Percentiles rank a stretch among this genome's conserved stretches.
Evolutionary conservation across 2,329 filamentous ascomycete species (phyloP).

Genomic region (Neopestalotiopsis clavispora): DNA sequence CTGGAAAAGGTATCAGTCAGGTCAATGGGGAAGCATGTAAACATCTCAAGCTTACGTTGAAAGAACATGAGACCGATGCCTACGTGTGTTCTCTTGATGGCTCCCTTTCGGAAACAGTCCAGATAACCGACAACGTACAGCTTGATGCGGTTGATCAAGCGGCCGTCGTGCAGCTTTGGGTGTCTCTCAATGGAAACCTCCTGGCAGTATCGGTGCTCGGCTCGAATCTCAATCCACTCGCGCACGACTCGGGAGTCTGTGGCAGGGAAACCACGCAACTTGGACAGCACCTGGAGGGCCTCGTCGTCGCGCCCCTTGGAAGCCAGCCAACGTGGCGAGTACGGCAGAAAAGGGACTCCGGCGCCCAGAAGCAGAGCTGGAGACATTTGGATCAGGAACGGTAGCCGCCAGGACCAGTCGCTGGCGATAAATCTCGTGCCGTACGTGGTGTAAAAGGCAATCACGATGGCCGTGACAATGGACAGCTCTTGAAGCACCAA

Average conservation of each 20-base stretch:
- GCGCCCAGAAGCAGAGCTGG: conserved; percentile 41
- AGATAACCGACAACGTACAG: conserved; percentile 26
- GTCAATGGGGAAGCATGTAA: not conserved
- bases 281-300: conserved; percentile 39
- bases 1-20: conserved; percentile 44
- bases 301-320: conserved; percentile 44
- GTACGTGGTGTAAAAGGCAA: conserved; percentile 60
- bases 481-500: conserved; percentile 56
- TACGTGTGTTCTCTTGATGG: not conserved
- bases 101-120: conserved; percentile 37
- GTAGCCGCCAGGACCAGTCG: conserved; percentile 49
- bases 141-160: conserved; percentile 49
- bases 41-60: not conserved
- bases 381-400: conserved; percentile 50
- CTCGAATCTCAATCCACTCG: conserved; percentile 54
- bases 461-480: conserved; percentile 55
- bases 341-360: conserved; percentile 51
- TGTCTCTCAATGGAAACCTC: conserved; percentile 42
- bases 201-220: conserved; percentile 51
- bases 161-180: conserved; percentile 37
- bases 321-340: conserved; percentile 50
- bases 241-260: conserved; percentile 47
- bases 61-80: conserved; percentile 1
- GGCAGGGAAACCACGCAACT: conserved; percentile 45
- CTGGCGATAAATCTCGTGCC: conserved; percentile 48